Conservation (phyloP, 441 rosid species). For the Breynia disticha region DNA sequence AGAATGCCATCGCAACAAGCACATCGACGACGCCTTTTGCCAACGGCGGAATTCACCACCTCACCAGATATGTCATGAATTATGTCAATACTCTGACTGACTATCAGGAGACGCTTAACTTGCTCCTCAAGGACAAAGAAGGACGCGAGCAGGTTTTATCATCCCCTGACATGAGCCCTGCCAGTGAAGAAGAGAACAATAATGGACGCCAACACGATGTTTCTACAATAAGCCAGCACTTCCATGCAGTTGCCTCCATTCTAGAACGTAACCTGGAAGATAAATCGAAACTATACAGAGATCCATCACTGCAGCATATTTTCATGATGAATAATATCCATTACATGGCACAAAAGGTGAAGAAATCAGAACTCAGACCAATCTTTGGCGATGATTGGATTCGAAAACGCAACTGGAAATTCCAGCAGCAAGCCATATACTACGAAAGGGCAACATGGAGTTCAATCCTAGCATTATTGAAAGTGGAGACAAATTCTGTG, state of each 20-base stretch:
- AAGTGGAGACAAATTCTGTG: slow-evolving; percentile 44
- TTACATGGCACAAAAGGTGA: slow-evolving; percentile 80
- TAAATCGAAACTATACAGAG: slow-evolving; percentile 56
- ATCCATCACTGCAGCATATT: slow-evolving; percentile 58
- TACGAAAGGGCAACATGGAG: slow-evolving; percentile 78
- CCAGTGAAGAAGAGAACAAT: slow-evolving; percentile 29
- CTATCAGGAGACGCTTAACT: slow-evolving; percentile 46
- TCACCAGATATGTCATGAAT: slow-evolving; percentile 80
- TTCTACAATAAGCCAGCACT: slow-evolving; percentile 40
- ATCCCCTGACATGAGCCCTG: slow-evolving; percentile 30
- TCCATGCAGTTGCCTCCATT: slow-evolving; percentile 44
- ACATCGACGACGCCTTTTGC: slow-evolving; percentile 49
- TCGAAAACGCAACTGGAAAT: slow-evolving; percentile 64
- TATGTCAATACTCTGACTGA: slow-evolving; percentile 56
- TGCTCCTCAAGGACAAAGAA: slow-evolving; percentile 42
- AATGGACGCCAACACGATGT: slow-evolving; percentile 19
- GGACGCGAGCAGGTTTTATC: slow-evolving; percentile 21
- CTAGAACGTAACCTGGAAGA: slow-evolving; percentile 63
- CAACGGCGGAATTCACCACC: slow-evolving; percentile 65
- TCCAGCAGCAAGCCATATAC: slow-evolving; percentile 63
- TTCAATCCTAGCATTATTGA: slow-evolving; percentile 50
- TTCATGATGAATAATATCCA: slow-evolving; percentile 85
- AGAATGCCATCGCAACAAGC: slow-evolving; percentile 54
- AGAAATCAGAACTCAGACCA: slow-evolving; percentile 49
- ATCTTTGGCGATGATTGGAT: slow-evolving; percentile 74